These are phyloP conservation scores for Raddia distichophylla DNA, from an alignment of 176 grass and related monocot genomes.

Conservation along the genomic window DNA sequence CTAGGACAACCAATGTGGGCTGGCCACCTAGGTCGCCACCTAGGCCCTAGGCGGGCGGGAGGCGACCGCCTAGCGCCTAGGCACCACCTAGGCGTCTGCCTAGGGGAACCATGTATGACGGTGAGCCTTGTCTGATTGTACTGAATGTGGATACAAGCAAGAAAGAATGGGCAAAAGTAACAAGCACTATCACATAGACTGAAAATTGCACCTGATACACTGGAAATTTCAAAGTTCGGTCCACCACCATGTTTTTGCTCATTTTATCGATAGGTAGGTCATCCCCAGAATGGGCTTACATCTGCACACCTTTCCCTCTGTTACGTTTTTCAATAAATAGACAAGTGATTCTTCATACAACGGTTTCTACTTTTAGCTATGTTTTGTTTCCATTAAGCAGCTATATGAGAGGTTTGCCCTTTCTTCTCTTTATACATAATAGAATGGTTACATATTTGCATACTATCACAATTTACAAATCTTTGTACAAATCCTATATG, in stretches of 20 bases:
- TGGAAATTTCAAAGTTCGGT: slow-evolving; percentile 13
- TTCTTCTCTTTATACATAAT: slow-evolving; percentile 3
- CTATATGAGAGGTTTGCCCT: not conserved
- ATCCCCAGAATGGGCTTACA: slow-evolving; percentile 22
- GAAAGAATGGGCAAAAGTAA: slow-evolving; percentile 8
- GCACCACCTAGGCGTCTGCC: too few relatives aligned
- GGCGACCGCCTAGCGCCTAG: too few relatives aligned
- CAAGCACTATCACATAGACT: not conserved
- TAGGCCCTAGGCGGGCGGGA: too few relatives aligned
- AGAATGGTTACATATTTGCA: slow-evolving; percentile 12
- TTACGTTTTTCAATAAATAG: slow-evolving; percentile 1
- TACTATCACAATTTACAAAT: slow-evolving; percentile 14
- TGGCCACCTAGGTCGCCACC: too few relatives aligned
- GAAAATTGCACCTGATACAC: slow-evolving; percentile 15
- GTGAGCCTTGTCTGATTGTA: not conserved
- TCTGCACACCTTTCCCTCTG: not conserved
- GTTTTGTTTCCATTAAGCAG: slow-evolving; percentile 19
- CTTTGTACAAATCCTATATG: not conserved
- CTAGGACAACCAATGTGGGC: too few relatives aligned
- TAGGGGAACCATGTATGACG: not conserved
- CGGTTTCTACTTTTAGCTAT: slow-evolving; percentile 6
- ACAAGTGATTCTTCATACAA: slow-evolving; percentile 17
- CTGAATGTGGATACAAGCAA: slow-evolving; percentile 26
- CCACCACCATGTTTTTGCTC: not conserved
- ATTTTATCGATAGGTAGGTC: slow-evolving; percentile 20